These are phyloP conservation scores for Xylariaceae sp. DNA, from an alignment of 2,329 filamentous ascomycete genomes.

Conservation along the genomic window DNA sequence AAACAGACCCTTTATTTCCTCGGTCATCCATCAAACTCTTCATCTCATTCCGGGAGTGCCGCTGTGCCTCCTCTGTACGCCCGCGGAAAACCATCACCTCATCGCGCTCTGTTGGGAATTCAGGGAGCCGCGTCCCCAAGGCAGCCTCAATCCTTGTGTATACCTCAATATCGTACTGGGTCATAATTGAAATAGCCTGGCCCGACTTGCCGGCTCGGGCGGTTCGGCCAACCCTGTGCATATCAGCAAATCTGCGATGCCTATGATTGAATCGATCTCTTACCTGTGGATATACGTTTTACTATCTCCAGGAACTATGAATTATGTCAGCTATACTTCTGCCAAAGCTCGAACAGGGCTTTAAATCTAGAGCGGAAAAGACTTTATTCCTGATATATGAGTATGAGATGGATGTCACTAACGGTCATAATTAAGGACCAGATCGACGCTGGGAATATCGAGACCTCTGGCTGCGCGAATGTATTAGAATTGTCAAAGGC, in stretches of 20 bases:
- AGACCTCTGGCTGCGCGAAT: slow-evolving; percentile 64
- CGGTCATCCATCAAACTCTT: slow-evolving; percentile 71
- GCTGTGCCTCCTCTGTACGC: slow-evolving; percentile 78
- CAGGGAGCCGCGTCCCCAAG: slow-evolving; percentile 69
- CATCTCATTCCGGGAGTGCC: slow-evolving; percentile 74
- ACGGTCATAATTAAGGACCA: slow-evolving; percentile 68
- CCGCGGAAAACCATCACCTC: slow-evolving; percentile 79
- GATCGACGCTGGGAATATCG: slow-evolving; percentile 86
- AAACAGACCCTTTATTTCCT: slow-evolving; percentile 49
- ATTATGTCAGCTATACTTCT: slow-evolving; percentile 4
- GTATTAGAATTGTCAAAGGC: neutral
- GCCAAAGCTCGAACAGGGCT: neutral
- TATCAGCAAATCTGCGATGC: slow-evolving; percentile 40
- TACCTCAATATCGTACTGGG: slow-evolving; percentile 71
- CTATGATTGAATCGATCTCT: neutral
- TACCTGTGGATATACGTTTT: slow-evolving; percentile 78
- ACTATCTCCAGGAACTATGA: slow-evolving; percentile 21
- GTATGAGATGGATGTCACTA: neutral
- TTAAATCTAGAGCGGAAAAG: no score
- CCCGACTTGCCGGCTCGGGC: slow-evolving; percentile 83
- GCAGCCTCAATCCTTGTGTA: slow-evolving; percentile 79
- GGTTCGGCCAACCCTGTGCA: slow-evolving; percentile 83
- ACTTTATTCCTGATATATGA: no score
- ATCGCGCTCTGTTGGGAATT: slow-evolving; percentile 69
- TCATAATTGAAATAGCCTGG: slow-evolving; percentile 74